Evolutionary conservation across 2,329 filamentous ascomycete species (phyloP).

Genomic region (Cladosporium austrohemisphaericum): DNA sequence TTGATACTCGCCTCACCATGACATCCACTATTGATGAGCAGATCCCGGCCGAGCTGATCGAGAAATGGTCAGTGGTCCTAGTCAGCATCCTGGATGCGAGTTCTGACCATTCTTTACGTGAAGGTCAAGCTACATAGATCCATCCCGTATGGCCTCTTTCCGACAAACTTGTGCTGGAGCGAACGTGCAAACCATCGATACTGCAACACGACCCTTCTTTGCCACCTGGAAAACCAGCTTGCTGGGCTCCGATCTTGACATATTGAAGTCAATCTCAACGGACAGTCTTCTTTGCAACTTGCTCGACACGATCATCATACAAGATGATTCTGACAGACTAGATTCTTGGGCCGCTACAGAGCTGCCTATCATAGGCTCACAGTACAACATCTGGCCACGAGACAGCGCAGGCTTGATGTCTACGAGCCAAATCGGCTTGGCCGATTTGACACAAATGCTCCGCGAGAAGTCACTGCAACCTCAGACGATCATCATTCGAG

Average conservation of each 20-base stretch:
- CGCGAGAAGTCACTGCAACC: background rate
- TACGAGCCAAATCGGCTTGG: background rate
- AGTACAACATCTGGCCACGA: background rate
- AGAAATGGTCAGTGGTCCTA: too few species aligned
- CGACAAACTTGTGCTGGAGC: background rate
- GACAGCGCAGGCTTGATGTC: background rate
- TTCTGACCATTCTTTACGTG: too few species aligned
- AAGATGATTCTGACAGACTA: background rate
- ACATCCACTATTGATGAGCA: too few species aligned
- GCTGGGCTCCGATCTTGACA: background rate
- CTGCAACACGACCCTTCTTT: background rate
- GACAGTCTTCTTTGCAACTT: background rate
- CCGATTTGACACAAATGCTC: background rate
- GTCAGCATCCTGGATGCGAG: too few species aligned
- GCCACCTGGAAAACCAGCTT: background rate
- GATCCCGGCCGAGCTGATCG: too few species aligned
- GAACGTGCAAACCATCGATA: background rate
- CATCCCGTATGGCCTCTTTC: background rate
- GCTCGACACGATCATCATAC: background rate
- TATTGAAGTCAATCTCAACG: background rate
- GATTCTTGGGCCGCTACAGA: background rate
- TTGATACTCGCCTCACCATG: too few species aligned
- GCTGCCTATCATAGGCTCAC: background rate
- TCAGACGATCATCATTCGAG: background rate
- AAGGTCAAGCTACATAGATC: background rate